Evolutionary conservation across 2,329 filamentous ascomycete genomes (phyloP).

Genomic region (Colletotrichum eleusines): DNA sequence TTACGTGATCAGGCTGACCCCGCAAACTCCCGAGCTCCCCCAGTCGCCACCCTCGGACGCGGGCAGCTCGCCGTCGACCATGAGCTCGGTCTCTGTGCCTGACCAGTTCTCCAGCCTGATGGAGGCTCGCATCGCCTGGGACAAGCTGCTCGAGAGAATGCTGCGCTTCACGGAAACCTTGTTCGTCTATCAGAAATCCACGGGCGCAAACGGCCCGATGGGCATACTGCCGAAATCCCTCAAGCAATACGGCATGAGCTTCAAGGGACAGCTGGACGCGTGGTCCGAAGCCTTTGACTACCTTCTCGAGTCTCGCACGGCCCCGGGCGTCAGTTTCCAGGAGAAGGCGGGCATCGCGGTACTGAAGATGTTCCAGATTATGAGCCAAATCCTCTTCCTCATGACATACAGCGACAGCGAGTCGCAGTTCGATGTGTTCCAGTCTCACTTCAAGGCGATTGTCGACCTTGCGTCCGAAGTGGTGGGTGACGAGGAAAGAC

Average conservation of each 20-base stretch:
- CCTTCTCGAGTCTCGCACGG: conserved; percentile 63
- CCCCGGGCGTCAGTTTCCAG: conserved; percentile 63
- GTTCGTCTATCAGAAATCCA: conserved; percentile 54
- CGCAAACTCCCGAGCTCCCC: conserved; percentile 51
- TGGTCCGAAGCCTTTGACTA: conserved; percentile 70
- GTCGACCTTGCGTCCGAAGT: conserved; percentile 70
- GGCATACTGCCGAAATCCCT: conserved; percentile 63
- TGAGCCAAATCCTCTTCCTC: conserved; percentile 67
- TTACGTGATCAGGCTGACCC: conserved; percentile 67
- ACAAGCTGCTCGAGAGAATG: conserved; percentile 67
- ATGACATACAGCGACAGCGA: conserved; percentile 72
- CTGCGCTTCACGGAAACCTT: conserved; percentile 71
- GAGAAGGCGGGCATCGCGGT: conserved; percentile 71
- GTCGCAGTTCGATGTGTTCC: conserved; percentile 68
- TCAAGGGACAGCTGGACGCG: conserved; percentile 63
- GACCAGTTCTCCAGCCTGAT: conserved; percentile 61
- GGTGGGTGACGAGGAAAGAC: conserved; percentile 67
- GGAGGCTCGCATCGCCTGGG: conserved; percentile 69
- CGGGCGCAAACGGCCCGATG: conserved; percentile 63
- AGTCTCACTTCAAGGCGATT: conserved; percentile 64
- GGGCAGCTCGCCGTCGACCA: conserved; percentile 55
- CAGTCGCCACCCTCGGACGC: conserved; percentile 59
- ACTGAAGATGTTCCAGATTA: conserved; percentile 72
- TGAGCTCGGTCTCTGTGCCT: conserved; percentile 55
- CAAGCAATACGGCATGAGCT: conserved; percentile 60